These are phyloP conservation scores for Telfairia occidentalis DNA, from an alignment of 331 rosid genomes.

Conservation along the genomic window DNA sequence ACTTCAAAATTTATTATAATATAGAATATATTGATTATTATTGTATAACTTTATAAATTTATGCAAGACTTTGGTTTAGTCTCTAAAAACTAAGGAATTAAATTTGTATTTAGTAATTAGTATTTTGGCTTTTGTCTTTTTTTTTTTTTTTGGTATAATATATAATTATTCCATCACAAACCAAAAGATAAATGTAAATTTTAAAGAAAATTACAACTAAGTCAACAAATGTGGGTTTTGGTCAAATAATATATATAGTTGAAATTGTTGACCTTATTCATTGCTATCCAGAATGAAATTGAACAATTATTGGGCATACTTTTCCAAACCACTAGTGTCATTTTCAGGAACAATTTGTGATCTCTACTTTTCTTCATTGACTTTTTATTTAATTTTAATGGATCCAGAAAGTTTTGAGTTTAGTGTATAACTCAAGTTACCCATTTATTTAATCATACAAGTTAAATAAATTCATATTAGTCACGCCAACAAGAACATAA, in stretches of 20 bases:
- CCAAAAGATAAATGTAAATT: no score
- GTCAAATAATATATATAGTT: neutral
- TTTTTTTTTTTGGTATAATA: neutral
- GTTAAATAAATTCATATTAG: no score
- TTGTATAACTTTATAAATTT: no score
- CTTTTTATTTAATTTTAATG: no score
- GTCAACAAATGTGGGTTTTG: neutral
- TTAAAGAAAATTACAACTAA: neutral
- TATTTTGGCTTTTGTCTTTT: no score
- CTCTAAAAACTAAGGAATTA: neutral
- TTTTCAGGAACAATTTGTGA: neutral
- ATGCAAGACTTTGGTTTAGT: neutral
- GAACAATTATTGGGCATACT: neutral
- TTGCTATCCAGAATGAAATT: neutral
- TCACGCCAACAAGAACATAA: no score
- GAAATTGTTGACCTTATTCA: slow-evolving; percentile 1
- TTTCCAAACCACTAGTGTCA: neutral
- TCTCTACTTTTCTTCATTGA: neutral
- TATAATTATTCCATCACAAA: neutral
- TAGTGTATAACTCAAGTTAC: no score
- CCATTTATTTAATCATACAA: no score
- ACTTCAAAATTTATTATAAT: no score
- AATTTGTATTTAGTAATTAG: no score
- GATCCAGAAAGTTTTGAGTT: no score
- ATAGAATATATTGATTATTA: no score